Evolutionary conservation across 345 rosid genomes (phyloP), one percentile per base, ranked within the genome.

Genomic region (Streptanthus diversifolius): DNA sequence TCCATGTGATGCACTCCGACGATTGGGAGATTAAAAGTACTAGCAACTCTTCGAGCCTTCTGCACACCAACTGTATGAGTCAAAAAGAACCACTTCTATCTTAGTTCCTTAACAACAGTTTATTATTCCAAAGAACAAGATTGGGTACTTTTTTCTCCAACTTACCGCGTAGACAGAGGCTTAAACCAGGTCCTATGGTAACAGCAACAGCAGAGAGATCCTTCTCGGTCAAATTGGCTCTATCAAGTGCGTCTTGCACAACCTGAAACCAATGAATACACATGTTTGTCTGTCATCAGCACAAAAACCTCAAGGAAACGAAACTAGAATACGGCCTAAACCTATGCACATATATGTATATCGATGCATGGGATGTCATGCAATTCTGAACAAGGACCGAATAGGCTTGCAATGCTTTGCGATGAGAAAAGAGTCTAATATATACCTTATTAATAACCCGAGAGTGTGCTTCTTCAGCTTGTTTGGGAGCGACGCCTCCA

Each of bases 401-500:
- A 11, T 5, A 40, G 17, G 59, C 15, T 51, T 22, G 15, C 30
- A 22, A 40, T 56, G 59, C 29, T 15, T 15, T 52, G 55, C 13
- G 14, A 52, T 5, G 33, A 76, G 33, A 3, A 44, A 57, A 54
- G 18, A 1, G 22, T 25, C 12, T 60, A 17, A 19, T 5, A 10
- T 55, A n/a, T 12, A 91, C 97, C 88, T 78, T 84, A 84, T 91
- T 89, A 82, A 93, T 93, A 47, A 81, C 97, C 72, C 74, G 82
- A 3, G 88, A 79, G 64, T 91, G 98, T 33, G 96, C 97, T 82
- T 88, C 95, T 83, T 88, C 98, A 2, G 98, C 98, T 84, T 86
- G 88, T 81, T 89, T 91, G 25, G 98, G 98, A 76, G 91, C 92
- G 45, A 93, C 98, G 6, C 96, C 98, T 63, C 98, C 98, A 82